Conservation (phyloP, 2,329 filamentous ascomycete species). For the Xylaria sp. region DNA sequence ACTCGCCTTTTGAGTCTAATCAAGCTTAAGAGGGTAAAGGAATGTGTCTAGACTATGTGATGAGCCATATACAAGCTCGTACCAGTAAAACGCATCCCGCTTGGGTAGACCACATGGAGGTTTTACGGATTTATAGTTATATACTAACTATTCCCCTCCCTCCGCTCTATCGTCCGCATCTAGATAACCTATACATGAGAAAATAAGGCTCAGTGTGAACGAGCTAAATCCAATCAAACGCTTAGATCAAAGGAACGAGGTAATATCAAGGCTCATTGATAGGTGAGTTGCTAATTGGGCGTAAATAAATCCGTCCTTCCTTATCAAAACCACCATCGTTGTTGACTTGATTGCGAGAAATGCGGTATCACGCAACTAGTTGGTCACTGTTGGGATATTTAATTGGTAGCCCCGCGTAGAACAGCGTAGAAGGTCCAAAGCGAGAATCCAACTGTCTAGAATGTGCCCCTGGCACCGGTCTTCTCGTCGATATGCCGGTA, state of each 20-base stretch:
- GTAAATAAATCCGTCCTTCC: background rate
- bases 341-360: background rate
- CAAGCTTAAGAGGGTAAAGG: too few relatives aligned
- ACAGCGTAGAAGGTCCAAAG: background rate
- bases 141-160: slow-evolving; percentile 6
- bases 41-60: too few relatives aligned
- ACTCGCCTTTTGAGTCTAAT: too few relatives aligned
- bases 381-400: background rate
- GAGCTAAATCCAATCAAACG: slow-evolving; percentile 15
- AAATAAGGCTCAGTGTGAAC: slow-evolving; percentile 4
- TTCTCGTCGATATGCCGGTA: slow-evolving; percentile 87
- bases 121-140: slow-evolving; percentile 18
- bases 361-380: background rate
- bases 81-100: too few relatives aligned
- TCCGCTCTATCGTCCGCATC: slow-evolving; percentile 22
- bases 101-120: background rate
- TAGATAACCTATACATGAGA: slow-evolving; percentile 16
- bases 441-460: slow-evolving; percentile 50
- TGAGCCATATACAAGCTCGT: background rate
- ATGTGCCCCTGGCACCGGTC: slow-evolving; percentile 63
- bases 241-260: slow-evolving; percentile 29
- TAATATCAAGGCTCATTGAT: slow-evolving; percentile 4
- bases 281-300: background rate
- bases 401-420: background rate
- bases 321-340: background rate